Base-by-base conservation (phyloP, 805 yeast species). In the Metschnikowia picachoensis region DNA sequence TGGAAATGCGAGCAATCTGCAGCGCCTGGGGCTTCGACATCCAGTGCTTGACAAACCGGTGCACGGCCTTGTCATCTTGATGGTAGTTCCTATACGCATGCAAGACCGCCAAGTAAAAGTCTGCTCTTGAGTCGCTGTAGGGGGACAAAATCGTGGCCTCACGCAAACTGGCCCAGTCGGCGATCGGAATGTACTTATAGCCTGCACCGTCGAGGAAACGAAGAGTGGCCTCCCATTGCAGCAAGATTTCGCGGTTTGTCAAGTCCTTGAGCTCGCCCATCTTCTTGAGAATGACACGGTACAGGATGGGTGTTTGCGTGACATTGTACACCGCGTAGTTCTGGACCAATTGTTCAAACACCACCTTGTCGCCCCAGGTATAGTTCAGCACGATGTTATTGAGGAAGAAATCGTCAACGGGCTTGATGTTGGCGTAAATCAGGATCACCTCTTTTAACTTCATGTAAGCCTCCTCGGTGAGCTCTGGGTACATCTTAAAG, bases 121-220 rank as follows among this genome's bases (percentile, higher is more conserved):
- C 48, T 9, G 41, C 44, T 63, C 88, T 73, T 34, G 72, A 75
- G 15, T 70, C 63, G 33, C 60, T 52, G 39, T 62, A 67, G 20
- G 60, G 61, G 4, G 83, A 73, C 48, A 68, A 67, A 36, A 80
- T 70, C 6, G 94, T 86, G 16, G 92, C 87, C 62, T 83, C 90
- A 68, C 91, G 79, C 47, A 87, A 64, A 2, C 92, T 85, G 34
- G 87, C 84, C 92, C 92, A 86, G 66, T 85, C 92, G 10, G 94
- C 92, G 61, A 80, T 82, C 7, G 92, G 90, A 55, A 86, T 82
- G 60, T 82, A 84, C 34, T 64, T 67, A 65, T 77, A 79, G 10
- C 81, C 80, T 72, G 74, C 38, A 64, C 65, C 77, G 48, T 83
- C 81, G 52, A 79, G 74, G 34, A 55, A 52, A 10, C 51, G 39